Percentiles rank a stretch among this genome's conserved stretches.
These are phyloP conservation scores for Remersonia thermophila DNA, from an alignment of 2,329 filamentous ascomycete genomes.

Conservation along the genomic window DNA sequence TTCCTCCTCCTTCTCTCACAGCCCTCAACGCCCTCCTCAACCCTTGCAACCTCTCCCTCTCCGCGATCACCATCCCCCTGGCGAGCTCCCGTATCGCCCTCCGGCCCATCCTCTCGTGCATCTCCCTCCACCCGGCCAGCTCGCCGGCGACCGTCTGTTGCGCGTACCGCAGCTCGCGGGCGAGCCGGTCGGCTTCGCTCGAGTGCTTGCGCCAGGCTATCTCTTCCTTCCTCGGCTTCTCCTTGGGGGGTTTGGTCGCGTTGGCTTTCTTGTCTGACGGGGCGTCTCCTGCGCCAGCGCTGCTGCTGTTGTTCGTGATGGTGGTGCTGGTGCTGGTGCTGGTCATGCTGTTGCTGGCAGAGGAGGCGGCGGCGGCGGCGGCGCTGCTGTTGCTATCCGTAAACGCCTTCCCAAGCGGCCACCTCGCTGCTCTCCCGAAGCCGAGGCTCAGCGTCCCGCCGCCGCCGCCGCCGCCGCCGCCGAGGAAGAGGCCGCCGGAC, in stretches of 20 bases:
- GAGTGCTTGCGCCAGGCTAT: constrained; percentile 55
- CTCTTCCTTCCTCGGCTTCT: constrained; percentile 73
- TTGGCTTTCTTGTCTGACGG: too few species aligned
- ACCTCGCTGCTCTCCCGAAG: too few species aligned
- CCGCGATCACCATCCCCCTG: constrained; percentile 63
- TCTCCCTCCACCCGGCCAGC: constrained; percentile 85
- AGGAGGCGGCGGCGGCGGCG: constrained; percentile 24
- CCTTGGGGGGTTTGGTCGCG: too few species aligned
- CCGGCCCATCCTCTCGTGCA: constrained; percentile 66
- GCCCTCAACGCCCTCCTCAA: constrained; percentile 68
- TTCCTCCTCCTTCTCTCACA: constrained; percentile 23
- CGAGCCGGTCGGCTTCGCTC: constrained; percentile 59
- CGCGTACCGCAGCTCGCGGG: constrained; percentile 75
- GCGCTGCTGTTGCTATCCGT: neutral
- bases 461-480: constrained; percentile 32
- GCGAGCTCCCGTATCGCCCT: constrained; percentile 67
- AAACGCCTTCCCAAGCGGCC: too few species aligned
- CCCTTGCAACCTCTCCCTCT: constrained; percentile 66
- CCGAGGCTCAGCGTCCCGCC: constrained; percentile 50
- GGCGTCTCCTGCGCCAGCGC: too few species aligned
- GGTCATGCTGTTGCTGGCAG: neutral
- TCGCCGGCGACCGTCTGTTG: constrained; percentile 88
- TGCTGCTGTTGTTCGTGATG: too few species aligned
- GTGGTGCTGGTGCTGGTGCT: neutral
- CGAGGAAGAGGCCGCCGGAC: neutral